Base-by-base conservation (phyloP, 2,329 filamentous ascomycete species). In the Epichloe coenophiala region DNA sequence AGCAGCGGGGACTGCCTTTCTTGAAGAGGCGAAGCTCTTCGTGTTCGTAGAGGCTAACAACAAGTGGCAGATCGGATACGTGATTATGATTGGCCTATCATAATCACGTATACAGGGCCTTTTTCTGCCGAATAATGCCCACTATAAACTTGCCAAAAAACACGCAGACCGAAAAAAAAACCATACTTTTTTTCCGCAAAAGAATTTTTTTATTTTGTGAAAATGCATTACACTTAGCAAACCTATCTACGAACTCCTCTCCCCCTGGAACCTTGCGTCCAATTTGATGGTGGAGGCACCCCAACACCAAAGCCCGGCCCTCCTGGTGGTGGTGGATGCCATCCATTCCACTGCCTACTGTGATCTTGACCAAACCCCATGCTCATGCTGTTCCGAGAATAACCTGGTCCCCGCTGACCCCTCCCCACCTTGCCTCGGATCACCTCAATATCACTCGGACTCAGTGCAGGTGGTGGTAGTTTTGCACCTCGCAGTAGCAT, bases 401-500 rank as follows among this genome's bases (percentile, higher is more conserved):
- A 55, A 36, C 58, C 59, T 45, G 64, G 58, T 1, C 65, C 65
- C 9, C 55, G 74, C 53, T 78, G 76, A 50, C 77, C 46, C 15
- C 45, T 23, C 17, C 35, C 72, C 36, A 83, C 72, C 62, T 84
- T 83, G 49, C 77, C 75, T 61, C 81, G 80, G 42, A 90, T 77
- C 7, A 78, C 75, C 56, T 90, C 84, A 49, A 91, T 80, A 61
- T 96, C 90, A 52, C 77, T 78, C 36, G 79, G 76, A 51, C 86
- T 85, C 1, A 98, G 77, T 9, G 81, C 84, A 2, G 87, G 80
- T 2, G 76, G 69, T 4, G 86, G 80, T 51, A 90, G 75, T 59
- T 84, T 81, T 39, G 90, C 82, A 12, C 93, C 93, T 3, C 88
- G 83, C 37, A 98, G 75, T 13, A 98, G 77, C 86, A 95, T 94